phyloP scores from a whole-genome alignment of 306 rosid genomes.

The Prinsepia uniflora region DNA sequence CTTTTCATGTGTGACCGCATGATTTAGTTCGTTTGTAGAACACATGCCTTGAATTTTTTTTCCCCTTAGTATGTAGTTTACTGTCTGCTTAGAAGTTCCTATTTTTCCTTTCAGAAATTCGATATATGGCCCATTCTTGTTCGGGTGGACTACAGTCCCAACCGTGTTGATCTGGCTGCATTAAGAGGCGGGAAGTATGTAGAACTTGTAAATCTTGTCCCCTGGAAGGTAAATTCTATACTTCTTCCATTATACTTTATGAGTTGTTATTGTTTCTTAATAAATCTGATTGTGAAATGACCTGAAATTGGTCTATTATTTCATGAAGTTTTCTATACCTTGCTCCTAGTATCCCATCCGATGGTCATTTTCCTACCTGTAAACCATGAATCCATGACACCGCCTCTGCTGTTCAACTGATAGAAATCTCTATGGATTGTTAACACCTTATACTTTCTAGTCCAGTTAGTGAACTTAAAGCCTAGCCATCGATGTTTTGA shows the following conservation, averaged over 20 bases:
- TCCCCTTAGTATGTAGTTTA: background rate
- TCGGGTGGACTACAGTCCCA: conserved; percentile 91
- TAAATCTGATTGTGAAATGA: background rate
- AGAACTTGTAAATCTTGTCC: conserved; percentile 90
- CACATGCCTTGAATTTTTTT: conserved; percentile 2
- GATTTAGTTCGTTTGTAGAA: conserved; percentile 10
- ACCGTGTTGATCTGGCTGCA: conserved; percentile 79
- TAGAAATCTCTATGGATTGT: background rate
- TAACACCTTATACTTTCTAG: background rate
- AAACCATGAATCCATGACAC: background rate
- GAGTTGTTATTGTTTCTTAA: background rate
- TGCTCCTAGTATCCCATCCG: background rate
- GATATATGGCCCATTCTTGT: conserved; percentile 78
- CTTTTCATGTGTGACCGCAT: conserved; percentile 11
- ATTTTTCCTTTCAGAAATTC: conserved; percentile 62
- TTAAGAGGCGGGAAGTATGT: conserved; percentile 81
- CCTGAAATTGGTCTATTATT: background rate
- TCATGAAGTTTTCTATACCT: background rate
- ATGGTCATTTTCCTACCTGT: background rate
- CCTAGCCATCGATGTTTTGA: background rate
- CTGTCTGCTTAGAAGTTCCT: conserved; percentile 27
- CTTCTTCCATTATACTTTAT: background rate
- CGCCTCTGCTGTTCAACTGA: background rate
- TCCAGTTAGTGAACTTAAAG: background rate
- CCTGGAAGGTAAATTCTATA: conserved; percentile 72